Conservation (phyloP, 192 early-diverging fungal genomes). For the Coemansia sp. region DNA sequence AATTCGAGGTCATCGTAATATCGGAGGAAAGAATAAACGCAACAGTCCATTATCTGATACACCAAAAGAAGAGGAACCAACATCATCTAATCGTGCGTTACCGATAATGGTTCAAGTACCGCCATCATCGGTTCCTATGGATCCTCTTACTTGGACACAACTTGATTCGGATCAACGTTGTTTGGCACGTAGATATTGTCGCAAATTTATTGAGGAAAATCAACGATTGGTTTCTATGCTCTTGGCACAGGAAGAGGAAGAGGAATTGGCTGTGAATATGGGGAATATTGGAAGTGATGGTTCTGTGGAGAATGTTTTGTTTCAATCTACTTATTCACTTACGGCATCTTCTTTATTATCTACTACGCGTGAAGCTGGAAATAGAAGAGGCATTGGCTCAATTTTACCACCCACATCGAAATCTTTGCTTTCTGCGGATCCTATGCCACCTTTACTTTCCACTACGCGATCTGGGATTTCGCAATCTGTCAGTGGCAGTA, state of each 20-base stretch:
- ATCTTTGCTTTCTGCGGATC: neutral
- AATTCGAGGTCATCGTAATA: neutral
- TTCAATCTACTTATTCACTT: constrained; percentile 28
- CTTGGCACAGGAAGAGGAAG: constrained; percentile 1
- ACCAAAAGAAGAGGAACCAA: neutral
- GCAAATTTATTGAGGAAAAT: constrained; percentile 17
- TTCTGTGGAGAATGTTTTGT: neutral
- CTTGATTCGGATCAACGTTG: constrained; percentile 17
- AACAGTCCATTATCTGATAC: neutral
- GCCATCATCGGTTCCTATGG: constrained; percentile 22
- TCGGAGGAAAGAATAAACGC: neutral
- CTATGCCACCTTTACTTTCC: neutral
- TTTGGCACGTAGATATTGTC: constrained; percentile 20
- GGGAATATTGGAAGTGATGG: neutral
- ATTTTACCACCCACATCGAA: neutral
- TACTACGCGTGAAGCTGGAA: constrained; percentile 10
- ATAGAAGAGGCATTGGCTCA: neutral
- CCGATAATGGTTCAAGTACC: neutral
- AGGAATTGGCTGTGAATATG: neutral
- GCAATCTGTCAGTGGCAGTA: neutral
- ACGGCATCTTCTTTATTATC: constrained; percentile 16
- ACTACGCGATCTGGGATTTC: neutral
- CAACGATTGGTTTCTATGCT: constrained; percentile 4
- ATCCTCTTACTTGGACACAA: constrained; percentile 16
- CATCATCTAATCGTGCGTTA: neutral